phyloP scores from a whole-genome alignment of 2,329 filamentous ascomycete species.

The Aspergillus proliferans region DNA sequence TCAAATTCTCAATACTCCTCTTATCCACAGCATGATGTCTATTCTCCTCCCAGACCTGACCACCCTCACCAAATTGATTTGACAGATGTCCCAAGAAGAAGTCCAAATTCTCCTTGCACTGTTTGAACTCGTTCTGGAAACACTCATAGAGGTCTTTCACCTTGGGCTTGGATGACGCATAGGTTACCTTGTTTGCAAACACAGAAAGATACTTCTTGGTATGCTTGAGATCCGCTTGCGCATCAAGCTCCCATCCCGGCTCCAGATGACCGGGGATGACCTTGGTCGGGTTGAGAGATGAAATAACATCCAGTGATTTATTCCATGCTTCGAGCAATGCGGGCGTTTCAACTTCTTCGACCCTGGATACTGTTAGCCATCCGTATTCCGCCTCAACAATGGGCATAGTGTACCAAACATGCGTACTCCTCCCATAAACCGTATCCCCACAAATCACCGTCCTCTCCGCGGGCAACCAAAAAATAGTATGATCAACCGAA shows the following conservation, averaged over 20 bases:
- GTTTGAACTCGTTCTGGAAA: constrained; percentile 24
- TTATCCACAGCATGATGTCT: constrained; percentile 18
- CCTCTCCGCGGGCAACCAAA: constrained; percentile 23
- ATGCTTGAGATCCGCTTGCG: constrained; percentile 21
- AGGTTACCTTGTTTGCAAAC: constrained; percentile 23
- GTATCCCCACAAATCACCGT: constrained; percentile 24
- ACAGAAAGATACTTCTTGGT: constrained; percentile 24
- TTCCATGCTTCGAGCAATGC: constrained; percentile 21
- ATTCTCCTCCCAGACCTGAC: constrained; percentile 27
- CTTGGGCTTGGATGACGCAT: constrained; percentile 17
- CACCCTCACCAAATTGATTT: constrained; percentile 28
- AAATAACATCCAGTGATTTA: constrained; percentile 20
- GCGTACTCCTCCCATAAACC: constrained; percentile 26
- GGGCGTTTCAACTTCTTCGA: constrained; percentile 25
- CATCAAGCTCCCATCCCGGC: constrained; percentile 21
- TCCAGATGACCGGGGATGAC: constrained; percentile 25
- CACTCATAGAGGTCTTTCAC: constrained; percentile 24
- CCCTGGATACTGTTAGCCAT: constrained; percentile 10
- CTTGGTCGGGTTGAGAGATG: constrained; percentile 20
- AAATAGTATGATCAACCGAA: constrained; percentile 24
- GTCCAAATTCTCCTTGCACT: constrained; percentile 25
- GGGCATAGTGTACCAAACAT: constrained; percentile 19
- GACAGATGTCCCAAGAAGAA: constrained; percentile 29
- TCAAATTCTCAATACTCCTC: constrained; percentile 9
- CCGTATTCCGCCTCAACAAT: not conserved